phyloP scores from a whole-genome alignment of 2,329 filamentous ascomycete genomes.

The Trichoderma sp. region DNA sequence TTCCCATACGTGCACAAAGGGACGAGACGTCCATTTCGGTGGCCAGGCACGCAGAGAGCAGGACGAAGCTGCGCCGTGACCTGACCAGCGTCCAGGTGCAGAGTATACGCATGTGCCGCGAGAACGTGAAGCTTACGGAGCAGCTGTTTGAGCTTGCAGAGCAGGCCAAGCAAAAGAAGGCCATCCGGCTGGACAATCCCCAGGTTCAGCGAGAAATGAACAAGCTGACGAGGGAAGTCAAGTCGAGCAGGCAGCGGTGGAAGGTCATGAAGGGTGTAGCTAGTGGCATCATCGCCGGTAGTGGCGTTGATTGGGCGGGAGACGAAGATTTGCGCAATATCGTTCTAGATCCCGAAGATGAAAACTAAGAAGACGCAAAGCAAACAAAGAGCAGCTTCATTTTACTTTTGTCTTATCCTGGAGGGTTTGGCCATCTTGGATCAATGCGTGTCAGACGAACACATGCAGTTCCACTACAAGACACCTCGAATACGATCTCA shows the following conservation, averaged over 20 bases:
- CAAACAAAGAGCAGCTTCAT: background rate
- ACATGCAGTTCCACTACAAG: constrained; percentile 1
- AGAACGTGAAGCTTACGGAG: constrained; percentile 64
- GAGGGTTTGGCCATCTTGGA: background rate
- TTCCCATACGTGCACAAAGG: constrained; percentile 66
- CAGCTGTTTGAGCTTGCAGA: constrained; percentile 65
- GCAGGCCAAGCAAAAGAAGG: constrained; percentile 54
- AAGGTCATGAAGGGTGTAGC: constrained; percentile 75
- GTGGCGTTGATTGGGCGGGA: constrained; percentile 78
- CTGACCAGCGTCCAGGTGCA: constrained; percentile 60
- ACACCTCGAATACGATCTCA: background rate
- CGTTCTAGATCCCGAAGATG: constrained; percentile 67
- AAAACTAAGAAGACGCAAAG: constrained; percentile 31
- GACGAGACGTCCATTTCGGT: constrained; percentile 67
- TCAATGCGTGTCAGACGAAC: constrained; percentile 14
- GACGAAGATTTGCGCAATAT: constrained; percentile 68
- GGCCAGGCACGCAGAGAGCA: constrained; percentile 57
- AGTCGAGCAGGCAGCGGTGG: constrained; percentile 66
- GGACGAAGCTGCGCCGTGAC: constrained; percentile 52
- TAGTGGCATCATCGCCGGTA: constrained; percentile 77
- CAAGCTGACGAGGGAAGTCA: constrained; percentile 59
- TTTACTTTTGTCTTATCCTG: background rate
- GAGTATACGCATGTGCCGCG: constrained; percentile 54
- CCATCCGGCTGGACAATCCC: constrained; percentile 55
- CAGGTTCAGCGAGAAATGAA: constrained; percentile 57